Base-by-base conservation (phyloP, 2,329 filamentous ascomycete species). In the Fusarium mangiferae region DNA sequence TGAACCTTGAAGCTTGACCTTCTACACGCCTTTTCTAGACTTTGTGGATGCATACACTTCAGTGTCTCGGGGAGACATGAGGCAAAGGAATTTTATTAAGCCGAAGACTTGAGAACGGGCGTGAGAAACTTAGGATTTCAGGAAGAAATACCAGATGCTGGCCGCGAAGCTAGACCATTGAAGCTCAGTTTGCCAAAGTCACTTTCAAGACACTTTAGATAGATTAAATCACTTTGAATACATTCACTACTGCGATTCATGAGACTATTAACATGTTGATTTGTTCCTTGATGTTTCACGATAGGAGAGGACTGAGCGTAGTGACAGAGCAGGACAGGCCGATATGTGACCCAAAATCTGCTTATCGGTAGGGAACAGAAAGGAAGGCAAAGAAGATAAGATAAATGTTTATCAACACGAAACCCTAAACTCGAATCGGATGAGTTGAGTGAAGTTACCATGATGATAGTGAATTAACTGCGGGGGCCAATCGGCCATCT, bases 401-500 rank as follows among this genome's bases (percentile, higher is more conserved):
- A 7, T 4, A 51, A 35, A 6, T 5, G 7, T 15, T 14, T 4
- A 24, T 20, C 17, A 24, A 24, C 18, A 20, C n/a, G 4, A 20
- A 24, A 24, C n/a, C 48, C 30, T 15, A 20, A 35, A 11, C 15
- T 24, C 11, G 17, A 24, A 24, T 24, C n/a, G 48, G 30, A 20
- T 15, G 48, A 35, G 48, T 7, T 3, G 13, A 52, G 17, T 8
- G 30, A 52, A 52, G 28, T 33, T 24, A 33, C 28, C 46, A 11
- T 45, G 24, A 62, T 11, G 24, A 44, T 14, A 35, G 36, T 42
- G 28, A 20, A 36, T 22, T 28, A 7, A 39, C 4, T 28, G 35
- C 20, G 39, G n/a, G 39, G 15, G 24, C 57, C 44, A 39, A 36
- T 66, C 39, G 59, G 45, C 2, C 66, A 70, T 73, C 70, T 73